Evolutionary conservation across 345 rosid genomes (phyloP).

Genomic region (Zanthoxylum bungeanum): DNA sequence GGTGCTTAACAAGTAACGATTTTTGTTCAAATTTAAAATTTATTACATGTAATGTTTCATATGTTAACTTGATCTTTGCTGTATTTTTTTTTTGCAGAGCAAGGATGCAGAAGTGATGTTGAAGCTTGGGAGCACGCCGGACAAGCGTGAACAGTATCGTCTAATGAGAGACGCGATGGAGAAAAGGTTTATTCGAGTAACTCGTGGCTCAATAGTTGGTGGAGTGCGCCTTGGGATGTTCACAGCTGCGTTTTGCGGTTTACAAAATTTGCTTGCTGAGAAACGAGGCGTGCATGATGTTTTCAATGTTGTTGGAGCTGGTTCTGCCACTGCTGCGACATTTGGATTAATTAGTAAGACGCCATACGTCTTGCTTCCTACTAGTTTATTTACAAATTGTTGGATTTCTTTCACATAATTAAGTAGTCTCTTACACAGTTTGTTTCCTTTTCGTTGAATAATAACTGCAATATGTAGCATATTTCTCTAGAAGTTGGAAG

Average conservation of each 20-base stretch:
- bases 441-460: not conserved
- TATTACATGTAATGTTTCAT: not conserved
- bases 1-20: not conserved
- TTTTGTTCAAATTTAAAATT: not conserved
- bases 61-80: not conserved
- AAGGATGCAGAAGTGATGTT: constrained; percentile 96
- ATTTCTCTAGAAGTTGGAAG: not conserved
- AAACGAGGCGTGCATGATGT: constrained; percentile 77
- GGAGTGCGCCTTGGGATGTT: constrained; percentile 92
- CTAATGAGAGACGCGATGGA: constrained; percentile 97
- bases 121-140: constrained; percentile 93
- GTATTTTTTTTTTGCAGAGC: constrained; percentile 55
- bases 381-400: not conserved
- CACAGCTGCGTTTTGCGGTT: constrained; percentile 74
- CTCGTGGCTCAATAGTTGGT: constrained; percentile 88
- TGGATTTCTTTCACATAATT: not conserved
- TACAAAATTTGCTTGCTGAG: constrained; percentile 82
- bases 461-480: not conserved
- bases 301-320: constrained; percentile 80
- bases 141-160: constrained; percentile 80
- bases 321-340: constrained; percentile 90
- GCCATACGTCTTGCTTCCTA: not conserved
- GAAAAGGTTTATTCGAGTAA: constrained; percentile 76
- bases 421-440: not conserved
- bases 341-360: constrained; percentile 78